Evolutionary conservation across 805 yeast genomes (phyloP).

Genomic region (Cyberlindnera suaveolens): DNA sequence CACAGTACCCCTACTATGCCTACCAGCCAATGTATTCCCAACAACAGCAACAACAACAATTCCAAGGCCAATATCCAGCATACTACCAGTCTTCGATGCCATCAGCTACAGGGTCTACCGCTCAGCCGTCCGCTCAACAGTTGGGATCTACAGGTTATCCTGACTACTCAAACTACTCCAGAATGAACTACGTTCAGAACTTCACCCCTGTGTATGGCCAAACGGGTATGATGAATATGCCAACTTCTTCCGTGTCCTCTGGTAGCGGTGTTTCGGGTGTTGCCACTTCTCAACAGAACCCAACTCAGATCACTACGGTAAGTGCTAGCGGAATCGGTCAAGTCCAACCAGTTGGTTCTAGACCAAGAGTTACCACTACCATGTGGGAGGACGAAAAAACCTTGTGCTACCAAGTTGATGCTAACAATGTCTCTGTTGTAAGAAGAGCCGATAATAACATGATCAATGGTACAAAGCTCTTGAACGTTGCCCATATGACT

Average conservation of each 20-base stretch:
- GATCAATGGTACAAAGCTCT: slow-evolving; percentile 79
- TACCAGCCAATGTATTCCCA: slow-evolving; percentile 3
- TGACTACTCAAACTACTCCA: slow-evolving; percentile 20
- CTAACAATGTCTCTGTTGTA: slow-evolving; percentile 72
- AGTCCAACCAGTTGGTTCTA: slow-evolving; percentile 27
- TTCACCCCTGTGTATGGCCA: slow-evolving; percentile 19
- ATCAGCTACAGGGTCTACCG: slow-evolving; percentile 2
- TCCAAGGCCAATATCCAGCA: slow-evolving; percentile 17
- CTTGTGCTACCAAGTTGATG: slow-evolving; percentile 79
- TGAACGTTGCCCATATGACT: slow-evolving; percentile 83
- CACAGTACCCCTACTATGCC: slow-evolving; percentile 6
- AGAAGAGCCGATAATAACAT: slow-evolving; percentile 80
- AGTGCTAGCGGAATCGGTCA: slow-evolving; percentile 22
- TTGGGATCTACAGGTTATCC: slow-evolving; percentile 11
- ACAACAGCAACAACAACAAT: slow-evolving; percentile 7
- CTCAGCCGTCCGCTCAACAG: slow-evolving; percentile 2
- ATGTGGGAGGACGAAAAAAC: slow-evolving; percentile 90
- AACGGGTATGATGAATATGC: slow-evolving; percentile 8
- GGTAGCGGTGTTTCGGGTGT: slow-evolving; percentile 8
- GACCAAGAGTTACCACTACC: slow-evolving; percentile 71
- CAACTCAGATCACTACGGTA: slow-evolving; percentile 4
- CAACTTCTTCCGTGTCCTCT: neutral
- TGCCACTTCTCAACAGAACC: slow-evolving; percentile 1
- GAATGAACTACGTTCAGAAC: slow-evolving; percentile 20
- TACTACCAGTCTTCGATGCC: slow-evolving; percentile 16